Base-by-base conservation (phyloP, 2,329 filamentous ascomycete species). In the Orbilia brochopaga region DNA sequence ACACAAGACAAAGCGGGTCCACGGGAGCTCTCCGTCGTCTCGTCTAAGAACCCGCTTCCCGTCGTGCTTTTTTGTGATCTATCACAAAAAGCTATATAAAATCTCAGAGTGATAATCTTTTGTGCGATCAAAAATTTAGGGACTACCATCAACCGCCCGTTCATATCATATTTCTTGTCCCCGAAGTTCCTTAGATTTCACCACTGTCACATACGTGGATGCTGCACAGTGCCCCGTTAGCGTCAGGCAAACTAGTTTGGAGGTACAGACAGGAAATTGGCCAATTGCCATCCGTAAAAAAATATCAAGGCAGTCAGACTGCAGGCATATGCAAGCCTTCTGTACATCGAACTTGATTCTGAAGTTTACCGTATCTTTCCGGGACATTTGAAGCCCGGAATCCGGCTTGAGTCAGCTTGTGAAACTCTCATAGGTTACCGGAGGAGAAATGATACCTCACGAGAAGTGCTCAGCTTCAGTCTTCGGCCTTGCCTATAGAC, bases 1-100 rank as follows among this genome's bases (percentile, higher is more conserved):
- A 24, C 15, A 7, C 17, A 15, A 50, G 23, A 13, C 17, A 27
- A 53, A 50, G 30, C 13, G 32, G 35, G 21, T 19, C 37, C 17
- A 35, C 23, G 35, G 48, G 66, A 70, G 66, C 66, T 70, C 65
- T 35, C 27, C 40, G 59, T 19, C 17, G 7, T 42, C 11, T 19
- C 17, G 7, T 42, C 11, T 37, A 35, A n/a, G 30, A 42, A 30
- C 35, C 27, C 2, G 42, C 32, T 37, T 10, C 61, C 52, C 27
- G 5, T 62, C 24, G 11, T 50, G 63, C 46, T 70, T 69, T 48
- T 69, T 42, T 53, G 42, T 32, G 27, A 32, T 32, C 27, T 32
- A 32, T 32, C 27, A 52, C 56, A 69, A 62, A 57, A 42, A 13
- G 3, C 13, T 42, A 42, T 42, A 42, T 42, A 42, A 37, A 42